Evolutionary conservation across 2,329 filamentous ascomycete species (phyloP).

Genomic region (Neonectria sp.): DNA sequence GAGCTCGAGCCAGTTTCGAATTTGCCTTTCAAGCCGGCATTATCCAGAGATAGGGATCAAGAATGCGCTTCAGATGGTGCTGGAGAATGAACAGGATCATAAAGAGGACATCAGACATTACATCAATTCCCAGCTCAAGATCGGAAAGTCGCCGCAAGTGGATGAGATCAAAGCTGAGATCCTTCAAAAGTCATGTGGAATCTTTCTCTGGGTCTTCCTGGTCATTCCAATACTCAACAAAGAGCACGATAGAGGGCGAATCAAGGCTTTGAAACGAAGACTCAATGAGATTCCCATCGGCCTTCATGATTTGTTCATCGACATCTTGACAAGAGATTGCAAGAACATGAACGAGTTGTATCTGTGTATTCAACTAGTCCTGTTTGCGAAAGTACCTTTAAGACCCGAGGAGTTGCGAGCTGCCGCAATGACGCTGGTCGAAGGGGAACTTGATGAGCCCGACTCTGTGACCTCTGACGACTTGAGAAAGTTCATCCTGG

Average conservation of each 20-base stretch:
- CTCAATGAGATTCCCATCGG: constrained; percentile 55
- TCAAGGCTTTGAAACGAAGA: constrained; percentile 41
- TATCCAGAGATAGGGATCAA: constrained; percentile 59
- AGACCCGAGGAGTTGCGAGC: constrained; percentile 60
- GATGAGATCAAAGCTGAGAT: constrained; percentile 42
- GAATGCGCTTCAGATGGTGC: constrained; percentile 42
- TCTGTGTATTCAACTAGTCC: constrained; percentile 65
- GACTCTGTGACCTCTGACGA: not conserved
- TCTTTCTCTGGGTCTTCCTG: constrained; percentile 62
- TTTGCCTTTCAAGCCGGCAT: constrained; percentile 63
- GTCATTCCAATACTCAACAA: constrained; percentile 57
- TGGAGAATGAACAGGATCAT: constrained; percentile 49
- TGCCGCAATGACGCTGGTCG: constrained; percentile 13
- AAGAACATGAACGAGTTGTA: constrained; percentile 57
- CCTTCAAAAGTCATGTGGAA: constrained; percentile 53
- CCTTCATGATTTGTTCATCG: constrained; percentile 63
- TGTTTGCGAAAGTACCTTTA: constrained; percentile 64
- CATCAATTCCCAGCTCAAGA: constrained; percentile 26
- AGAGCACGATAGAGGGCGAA: constrained; percentile 48
- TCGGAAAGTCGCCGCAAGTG: not conserved
- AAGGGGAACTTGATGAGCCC: not conserved
- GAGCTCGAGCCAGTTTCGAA: constrained; percentile 40
- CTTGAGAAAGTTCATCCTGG: not conserved
- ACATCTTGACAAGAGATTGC: constrained; percentile 65
- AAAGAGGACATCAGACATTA: constrained; percentile 46